Evolutionary conservation across 208 protist species (phyloP).

Genomic region (Leishmania guyanensis): DNA sequence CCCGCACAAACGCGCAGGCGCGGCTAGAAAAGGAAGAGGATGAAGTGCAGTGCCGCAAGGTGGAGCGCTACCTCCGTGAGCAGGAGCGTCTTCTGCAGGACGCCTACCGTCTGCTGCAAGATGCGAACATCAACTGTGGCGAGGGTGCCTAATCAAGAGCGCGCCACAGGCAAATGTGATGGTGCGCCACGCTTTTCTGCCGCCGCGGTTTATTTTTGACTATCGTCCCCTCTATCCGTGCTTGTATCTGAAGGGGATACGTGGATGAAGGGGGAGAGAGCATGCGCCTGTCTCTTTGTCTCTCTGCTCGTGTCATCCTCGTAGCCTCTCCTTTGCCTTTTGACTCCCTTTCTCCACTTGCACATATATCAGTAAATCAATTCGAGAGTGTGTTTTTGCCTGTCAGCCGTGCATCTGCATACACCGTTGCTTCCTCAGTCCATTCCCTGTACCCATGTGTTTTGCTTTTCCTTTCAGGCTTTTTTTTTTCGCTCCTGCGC

Average conservation of each 20-base stretch:
- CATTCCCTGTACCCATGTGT: not conserved
- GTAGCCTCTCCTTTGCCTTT: not conserved
- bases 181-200: not conserved
- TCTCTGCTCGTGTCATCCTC: not conserved
- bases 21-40: slow-evolving; percentile 47
- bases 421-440: not conserved
- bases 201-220: too few species aligned
- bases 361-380: not conserved
- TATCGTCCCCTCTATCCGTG: not conserved
- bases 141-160: slow-evolving; percentile 18
- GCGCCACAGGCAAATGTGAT: not conserved
- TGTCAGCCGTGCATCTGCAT: not conserved
- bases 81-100: slow-evolving; percentile 51
- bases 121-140: slow-evolving; percentile 36
- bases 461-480: not conserved
- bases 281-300: not conserved
- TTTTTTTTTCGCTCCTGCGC: not conserved
- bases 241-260: not conserved
- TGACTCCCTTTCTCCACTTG: not conserved
- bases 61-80: slow-evolving; percentile 66
- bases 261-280: not conserved
- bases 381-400: not conserved
- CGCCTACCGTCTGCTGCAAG: slow-evolving; percentile 51
- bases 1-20: slow-evolving; percentile 43
- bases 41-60: slow-evolving; percentile 39